Evolutionary conservation across 805 yeast genomes (phyloP), one percentile per base, ranked within the genome.

Genomic region (Starmerella potacharoeniae): DNA sequence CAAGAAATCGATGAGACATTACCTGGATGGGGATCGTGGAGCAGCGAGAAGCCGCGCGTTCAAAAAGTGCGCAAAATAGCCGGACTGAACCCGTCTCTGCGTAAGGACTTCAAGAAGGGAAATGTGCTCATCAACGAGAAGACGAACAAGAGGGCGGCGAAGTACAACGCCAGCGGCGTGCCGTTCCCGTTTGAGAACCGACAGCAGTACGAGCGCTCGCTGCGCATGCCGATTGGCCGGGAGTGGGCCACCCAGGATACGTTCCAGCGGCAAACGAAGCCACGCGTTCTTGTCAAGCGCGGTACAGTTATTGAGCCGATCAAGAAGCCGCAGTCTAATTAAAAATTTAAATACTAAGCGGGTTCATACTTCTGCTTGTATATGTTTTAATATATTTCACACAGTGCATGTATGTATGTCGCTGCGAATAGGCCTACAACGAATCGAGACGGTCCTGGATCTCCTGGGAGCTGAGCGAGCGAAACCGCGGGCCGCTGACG

Each of bases 11-110:
- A 90, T 66, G 71, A 84, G 49, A 84, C 95, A 0, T 71, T 90
- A 52, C 97, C 97, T 3, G 98, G 98, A 1, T 93, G 97, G 97
- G 97, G 97, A 49, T 86, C 84, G 45, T 93, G 98, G 98, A 85
- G 91, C 10, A 96, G 96, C 40, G 80, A 78, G 9, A 55, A 66
- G 61, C 72, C 68, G 57, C 76, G 77, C 66, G 81, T 79, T 67
- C 78, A 80, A 66, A 84, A 81, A 67, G 75, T 83, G 37, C 80
- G 84, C 63, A 86, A 80, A 60, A 73, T 86, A 31, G 80, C 83
- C 64, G 97, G 98, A 49, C 82, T 89, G 50, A 83, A 79, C 40
- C 75, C 77, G 58, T 81, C 84, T 62, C 80, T 82, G 66, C 81
- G 98, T 69, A 77, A 75, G 67, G 97, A 93, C 69, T 83, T 82